phyloP scores from a whole-genome alignment of 2,329 filamentous ascomycete species.

The Parastagonospora avenae region DNA sequence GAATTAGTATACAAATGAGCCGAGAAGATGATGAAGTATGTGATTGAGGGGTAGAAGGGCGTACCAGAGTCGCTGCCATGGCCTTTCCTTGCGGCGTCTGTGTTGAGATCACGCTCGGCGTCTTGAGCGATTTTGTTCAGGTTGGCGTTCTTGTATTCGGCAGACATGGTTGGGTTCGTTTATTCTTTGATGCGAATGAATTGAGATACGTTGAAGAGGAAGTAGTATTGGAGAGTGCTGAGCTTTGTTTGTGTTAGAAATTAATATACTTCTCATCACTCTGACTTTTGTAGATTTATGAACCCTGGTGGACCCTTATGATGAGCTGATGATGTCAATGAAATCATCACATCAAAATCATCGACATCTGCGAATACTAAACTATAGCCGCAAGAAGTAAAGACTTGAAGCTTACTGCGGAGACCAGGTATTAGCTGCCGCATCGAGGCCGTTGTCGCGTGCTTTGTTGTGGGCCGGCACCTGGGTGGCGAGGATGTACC shows the following conservation, averaged over 20 bases:
- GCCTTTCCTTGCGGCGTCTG: constrained; percentile 47
- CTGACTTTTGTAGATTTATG: neutral
- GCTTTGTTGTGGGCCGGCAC: neutral
- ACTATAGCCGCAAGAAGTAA: neutral
- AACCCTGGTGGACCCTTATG: neutral
- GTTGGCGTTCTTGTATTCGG: constrained; percentile 49
- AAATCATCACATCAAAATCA: neutral
- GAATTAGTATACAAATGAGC: neutral
- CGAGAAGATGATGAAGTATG: neutral
- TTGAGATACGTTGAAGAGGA: no score
- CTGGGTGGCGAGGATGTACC: neutral
- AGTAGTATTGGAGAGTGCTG: no score
- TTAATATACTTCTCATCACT: no score
- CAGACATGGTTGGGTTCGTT: constrained; percentile 46
- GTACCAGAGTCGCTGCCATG: constrained; percentile 46
- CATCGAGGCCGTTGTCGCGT: neutral
- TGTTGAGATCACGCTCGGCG: constrained; percentile 57
- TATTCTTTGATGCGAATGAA: neutral
- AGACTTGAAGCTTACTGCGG: neutral
- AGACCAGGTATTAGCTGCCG: neutral
- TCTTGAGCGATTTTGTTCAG: constrained; percentile 53
- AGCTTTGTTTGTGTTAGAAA: no score
- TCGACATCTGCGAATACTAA: neutral
- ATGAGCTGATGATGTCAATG: neutral
- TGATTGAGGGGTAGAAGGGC: constrained; percentile 5